phyloP scores from a whole-genome alignment of 129 eudicot genomes.

The Apium graveolens region DNA sequence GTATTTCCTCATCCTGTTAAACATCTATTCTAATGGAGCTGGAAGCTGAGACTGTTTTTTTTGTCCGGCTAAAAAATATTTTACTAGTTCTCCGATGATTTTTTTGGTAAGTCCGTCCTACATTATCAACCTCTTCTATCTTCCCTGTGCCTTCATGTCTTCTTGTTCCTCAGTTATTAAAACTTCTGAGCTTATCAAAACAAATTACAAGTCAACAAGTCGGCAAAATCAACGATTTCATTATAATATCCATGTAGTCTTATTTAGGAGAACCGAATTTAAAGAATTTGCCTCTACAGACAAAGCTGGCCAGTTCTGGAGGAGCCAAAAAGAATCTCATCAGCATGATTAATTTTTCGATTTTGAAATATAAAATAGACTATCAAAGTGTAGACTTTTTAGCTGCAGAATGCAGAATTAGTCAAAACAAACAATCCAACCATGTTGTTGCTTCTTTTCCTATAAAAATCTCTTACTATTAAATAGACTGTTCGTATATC shows the following conservation, averaged over 20 bases:
- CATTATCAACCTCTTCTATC: not conserved
- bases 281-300: constrained; percentile 30
- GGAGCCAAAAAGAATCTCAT: constrained; percentile 31
- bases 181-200: constrained; percentile 1
- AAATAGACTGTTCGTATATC: not conserved
- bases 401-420: constrained; percentile 17
- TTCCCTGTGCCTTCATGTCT: constrained; percentile 18
- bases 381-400: constrained; percentile 12
- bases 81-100: not conserved
- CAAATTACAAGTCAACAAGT: constrained; percentile 19
- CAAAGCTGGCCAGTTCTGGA: constrained; percentile 46
- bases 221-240: constrained; percentile 10
- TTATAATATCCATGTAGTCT: no score
- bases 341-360: constrained; percentile 15
- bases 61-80: not conserved
- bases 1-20: not conserved
- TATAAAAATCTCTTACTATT: not conserved
- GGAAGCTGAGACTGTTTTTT: not conserved
- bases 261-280: constrained; percentile 8
- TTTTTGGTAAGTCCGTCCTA: no score
- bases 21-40: not conserved
- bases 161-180: constrained; percentile 18
- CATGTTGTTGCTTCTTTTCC: constrained; percentile 29
- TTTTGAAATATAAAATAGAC: constrained; percentile 12
- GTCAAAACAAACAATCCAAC: constrained; percentile 33